phyloP scores from a whole-genome alignment of 768 basidiomycete genomes.

The Psilocybe subaeruginosa region DNA sequence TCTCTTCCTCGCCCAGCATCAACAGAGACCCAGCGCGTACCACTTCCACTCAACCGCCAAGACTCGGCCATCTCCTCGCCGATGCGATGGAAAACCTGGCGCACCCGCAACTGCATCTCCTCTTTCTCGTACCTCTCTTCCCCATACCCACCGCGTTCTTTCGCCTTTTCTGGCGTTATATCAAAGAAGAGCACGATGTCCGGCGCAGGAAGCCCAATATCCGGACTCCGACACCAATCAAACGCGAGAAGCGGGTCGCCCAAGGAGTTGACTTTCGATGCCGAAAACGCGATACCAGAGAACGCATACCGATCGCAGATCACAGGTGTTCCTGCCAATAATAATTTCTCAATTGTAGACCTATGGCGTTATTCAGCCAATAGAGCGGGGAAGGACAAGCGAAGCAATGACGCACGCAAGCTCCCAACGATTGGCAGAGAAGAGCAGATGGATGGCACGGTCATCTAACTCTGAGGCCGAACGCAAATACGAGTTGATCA shows the following conservation, averaged over 20 bases:
- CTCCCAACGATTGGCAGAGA: slow-evolving; percentile 98
- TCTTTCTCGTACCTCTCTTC: slow-evolving; percentile 86
- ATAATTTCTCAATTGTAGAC: slow-evolving; percentile 58
- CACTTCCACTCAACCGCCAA: slow-evolving; percentile 12
- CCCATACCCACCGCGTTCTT: slow-evolving; percentile 78
- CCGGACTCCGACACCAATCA: slow-evolving; percentile 86
- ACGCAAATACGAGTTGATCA: slow-evolving; percentile 92
- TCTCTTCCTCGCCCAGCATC: slow-evolving; percentile 30
- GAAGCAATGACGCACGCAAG: slow-evolving; percentile 60
- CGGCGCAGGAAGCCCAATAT: slow-evolving; percentile 85
- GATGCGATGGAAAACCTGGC: slow-evolving; percentile 60
- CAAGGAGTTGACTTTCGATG: slow-evolving; percentile 45
- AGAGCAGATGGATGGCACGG: slow-evolving; percentile 88
- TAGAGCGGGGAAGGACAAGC: neutral
- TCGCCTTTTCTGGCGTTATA: slow-evolving; percentile 70
- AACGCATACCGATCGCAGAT: slow-evolving; percentile 96
- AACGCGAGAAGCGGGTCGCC: slow-evolving; percentile 55
- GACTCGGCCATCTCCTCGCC: slow-evolving; percentile 40
- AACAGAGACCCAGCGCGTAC: slow-evolving; percentile 3
- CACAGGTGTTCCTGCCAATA: slow-evolving; percentile 69
- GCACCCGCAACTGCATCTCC: slow-evolving; percentile 71
- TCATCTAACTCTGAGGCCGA: slow-evolving; percentile 89
- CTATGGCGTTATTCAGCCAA: slow-evolving; percentile 32
- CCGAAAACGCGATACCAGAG: slow-evolving; percentile 91
- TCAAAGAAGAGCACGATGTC: slow-evolving; percentile 90